These are phyloP conservation scores for Kodamaea fukazawae DNA, from an alignment of 805 yeast genomes.

Conservation along the genomic window DNA sequence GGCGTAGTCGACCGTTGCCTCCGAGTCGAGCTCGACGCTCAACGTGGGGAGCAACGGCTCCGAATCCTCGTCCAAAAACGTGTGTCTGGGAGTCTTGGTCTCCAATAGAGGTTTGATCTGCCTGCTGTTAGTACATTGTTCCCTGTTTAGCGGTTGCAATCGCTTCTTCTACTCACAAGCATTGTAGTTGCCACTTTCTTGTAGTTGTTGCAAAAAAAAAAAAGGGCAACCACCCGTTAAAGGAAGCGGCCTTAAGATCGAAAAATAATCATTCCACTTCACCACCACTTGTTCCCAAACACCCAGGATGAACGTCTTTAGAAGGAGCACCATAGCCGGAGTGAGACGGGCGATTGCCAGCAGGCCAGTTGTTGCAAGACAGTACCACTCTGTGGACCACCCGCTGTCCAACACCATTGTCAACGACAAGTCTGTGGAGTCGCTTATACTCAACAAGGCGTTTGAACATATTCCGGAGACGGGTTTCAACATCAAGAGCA, in stretches of 20 bases:
- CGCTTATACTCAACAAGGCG: constrained; percentile 38
- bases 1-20: constrained; percentile 6
- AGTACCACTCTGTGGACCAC: constrained; percentile 38
- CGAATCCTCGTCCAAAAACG: constrained; percentile 38
- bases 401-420: constrained; percentile 34
- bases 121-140: no score
- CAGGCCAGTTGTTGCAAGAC: constrained; percentile 3
- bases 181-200: constrained; percentile 7
- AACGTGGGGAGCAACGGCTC: constrained; percentile 19
- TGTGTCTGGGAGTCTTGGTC: constrained; percentile 49
- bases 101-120: constrained; percentile 48
- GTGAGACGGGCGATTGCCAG: no score
- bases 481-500: constrained; percentile 51
- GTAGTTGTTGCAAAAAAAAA: no score
- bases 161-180: constrained; percentile 13
- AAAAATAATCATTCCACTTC: constrained; percentile 2
- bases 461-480: constrained; percentile 44
- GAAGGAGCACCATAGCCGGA: no score
- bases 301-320: no score
- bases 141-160: no score
- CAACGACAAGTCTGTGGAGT: constrained; percentile 34
- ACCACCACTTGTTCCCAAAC: no score
- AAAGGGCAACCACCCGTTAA: no score
- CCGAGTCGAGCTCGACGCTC: constrained; percentile 2
- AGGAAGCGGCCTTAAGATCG: no score